phyloP scores from a whole-genome alignment of 768 basidiomycete genomes.

The Rickenella mellea region DNA sequence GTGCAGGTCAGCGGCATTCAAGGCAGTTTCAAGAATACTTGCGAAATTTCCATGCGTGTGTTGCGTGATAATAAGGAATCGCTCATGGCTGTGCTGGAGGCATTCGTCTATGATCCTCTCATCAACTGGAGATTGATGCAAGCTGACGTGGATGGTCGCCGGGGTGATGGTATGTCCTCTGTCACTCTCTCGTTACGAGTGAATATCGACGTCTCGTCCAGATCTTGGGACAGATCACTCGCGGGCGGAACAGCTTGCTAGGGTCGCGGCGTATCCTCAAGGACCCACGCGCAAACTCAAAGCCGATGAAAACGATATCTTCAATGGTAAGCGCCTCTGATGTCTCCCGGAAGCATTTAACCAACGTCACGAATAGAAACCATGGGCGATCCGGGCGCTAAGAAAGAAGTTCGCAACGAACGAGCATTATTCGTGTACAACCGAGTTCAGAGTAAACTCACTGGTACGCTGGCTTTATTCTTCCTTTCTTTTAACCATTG shows the following conservation, averaged over 20 bases:
- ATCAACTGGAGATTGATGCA: constrained; percentile 96
- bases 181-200: constrained; percentile 1
- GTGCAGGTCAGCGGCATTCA: constrained; percentile 91
- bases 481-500: background rate
- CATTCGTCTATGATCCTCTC: constrained; percentile 96
- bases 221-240: constrained; percentile 40
- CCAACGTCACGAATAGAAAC: constrained; percentile 19
- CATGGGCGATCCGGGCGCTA: constrained; percentile 45
- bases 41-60: constrained; percentile 97
- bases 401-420: constrained; percentile 84
- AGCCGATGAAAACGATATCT: constrained; percentile 90
- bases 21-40: constrained; percentile 91
- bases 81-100: constrained; percentile 97
- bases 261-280: constrained; percentile 66
- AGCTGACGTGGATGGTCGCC: constrained; percentile 64
- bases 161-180: constrained; percentile 47
- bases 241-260: constrained; percentile 51
- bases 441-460: constrained; percentile 91
- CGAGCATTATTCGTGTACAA: constrained; percentile 87
- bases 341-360: background rate
- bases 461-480: constrained; percentile 39
- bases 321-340: constrained; percentile 50
- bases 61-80: constrained; percentile 96
- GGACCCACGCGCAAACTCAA: constrained; percentile 74
- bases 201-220: constrained; percentile 10